Conservation (phyloP, 305 asterid genomes). For the Fraxinus velutina region DNA sequence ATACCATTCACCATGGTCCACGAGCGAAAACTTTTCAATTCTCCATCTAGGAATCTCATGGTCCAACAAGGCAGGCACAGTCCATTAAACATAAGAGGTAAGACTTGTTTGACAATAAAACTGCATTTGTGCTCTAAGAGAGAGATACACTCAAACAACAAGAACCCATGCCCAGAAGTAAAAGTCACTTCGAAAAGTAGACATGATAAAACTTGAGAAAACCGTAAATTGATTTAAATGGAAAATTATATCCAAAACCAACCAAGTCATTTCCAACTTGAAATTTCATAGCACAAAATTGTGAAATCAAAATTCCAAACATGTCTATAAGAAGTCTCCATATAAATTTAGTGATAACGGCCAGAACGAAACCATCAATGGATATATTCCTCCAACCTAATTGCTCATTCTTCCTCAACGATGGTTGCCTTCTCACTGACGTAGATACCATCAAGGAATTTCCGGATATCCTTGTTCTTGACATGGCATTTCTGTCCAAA, state of each 20-base stretch:
- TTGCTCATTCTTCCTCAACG: slow-evolving; percentile 48
- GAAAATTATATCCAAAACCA: not conserved
- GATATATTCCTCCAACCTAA: slow-evolving; percentile 17
- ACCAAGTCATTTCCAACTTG: not conserved
- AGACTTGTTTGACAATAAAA: not conserved
- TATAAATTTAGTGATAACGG: slow-evolving; percentile 1
- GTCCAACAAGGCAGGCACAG: not conserved
- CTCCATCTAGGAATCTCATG: not conserved
- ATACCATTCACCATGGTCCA: not conserved
- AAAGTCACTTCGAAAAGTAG: not conserved
- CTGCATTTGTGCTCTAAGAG: not conserved
- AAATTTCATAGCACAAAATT: slow-evolving; percentile 28
- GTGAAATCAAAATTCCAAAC: slow-evolving; percentile 22
- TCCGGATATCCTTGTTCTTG: slow-evolving; percentile 74
- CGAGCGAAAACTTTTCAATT: not conserved
- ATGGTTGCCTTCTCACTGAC: slow-evolving; percentile 80
- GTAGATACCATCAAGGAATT: slow-evolving; percentile 86
- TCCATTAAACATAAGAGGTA: not conserved
- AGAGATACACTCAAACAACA: not conserved
- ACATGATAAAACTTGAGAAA: not conserved
- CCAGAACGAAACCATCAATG: slow-evolving; percentile 12
- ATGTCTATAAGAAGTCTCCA: slow-evolving; percentile 26
- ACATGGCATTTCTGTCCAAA: slow-evolving; percentile 57
- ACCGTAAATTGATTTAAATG: not conserved
- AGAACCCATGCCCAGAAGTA: not conserved